Evolutionary conservation across 148 eudicot genomes (phyloP).

Genomic region (Rheum nobile): DNA sequence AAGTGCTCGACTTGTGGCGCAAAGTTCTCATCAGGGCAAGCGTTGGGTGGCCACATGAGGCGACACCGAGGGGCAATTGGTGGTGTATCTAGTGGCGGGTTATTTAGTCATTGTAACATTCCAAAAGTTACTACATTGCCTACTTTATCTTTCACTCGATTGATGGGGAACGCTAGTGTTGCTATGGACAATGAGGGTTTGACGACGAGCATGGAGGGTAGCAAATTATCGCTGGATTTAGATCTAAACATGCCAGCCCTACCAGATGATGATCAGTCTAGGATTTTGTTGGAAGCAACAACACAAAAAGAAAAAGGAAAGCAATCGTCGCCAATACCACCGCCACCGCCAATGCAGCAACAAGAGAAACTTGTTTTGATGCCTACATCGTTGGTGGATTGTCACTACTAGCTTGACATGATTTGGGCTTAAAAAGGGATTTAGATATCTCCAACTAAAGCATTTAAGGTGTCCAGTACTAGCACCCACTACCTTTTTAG

Average conservation of each 20-base stretch:
- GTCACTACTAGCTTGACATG: slow-evolving; percentile 16
- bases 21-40: slow-evolving; percentile 35
- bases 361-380: slow-evolving; percentile 17
- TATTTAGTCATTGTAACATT: neutral
- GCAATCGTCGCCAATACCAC: slow-evolving; percentile 1
- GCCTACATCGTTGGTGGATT: slow-evolving; percentile 30
- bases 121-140: neutral
- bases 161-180: neutral
- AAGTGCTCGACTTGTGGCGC: slow-evolving; percentile 33
- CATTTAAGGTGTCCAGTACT: too few relatives aligned
- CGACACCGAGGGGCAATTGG: slow-evolving; percentile 20
- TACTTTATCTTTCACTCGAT: neutral
- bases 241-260: slow-evolving; percentile 40
- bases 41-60: slow-evolving; percentile 42
- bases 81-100: neutral
- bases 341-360: neutral
- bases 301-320: slow-evolving; percentile 7
- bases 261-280: slow-evolving; percentile 10
- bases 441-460: too few relatives aligned
- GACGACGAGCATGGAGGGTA: neutral
- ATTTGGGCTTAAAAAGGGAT: neutral
- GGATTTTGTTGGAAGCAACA: neutral
- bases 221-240: slow-evolving; percentile 15
- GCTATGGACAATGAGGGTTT: neutral
- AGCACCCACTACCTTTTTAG: too few relatives aligned